phyloP scores from a whole-genome alignment of 768 basidiomycete genomes.

The Mycena belliarum region DNA sequence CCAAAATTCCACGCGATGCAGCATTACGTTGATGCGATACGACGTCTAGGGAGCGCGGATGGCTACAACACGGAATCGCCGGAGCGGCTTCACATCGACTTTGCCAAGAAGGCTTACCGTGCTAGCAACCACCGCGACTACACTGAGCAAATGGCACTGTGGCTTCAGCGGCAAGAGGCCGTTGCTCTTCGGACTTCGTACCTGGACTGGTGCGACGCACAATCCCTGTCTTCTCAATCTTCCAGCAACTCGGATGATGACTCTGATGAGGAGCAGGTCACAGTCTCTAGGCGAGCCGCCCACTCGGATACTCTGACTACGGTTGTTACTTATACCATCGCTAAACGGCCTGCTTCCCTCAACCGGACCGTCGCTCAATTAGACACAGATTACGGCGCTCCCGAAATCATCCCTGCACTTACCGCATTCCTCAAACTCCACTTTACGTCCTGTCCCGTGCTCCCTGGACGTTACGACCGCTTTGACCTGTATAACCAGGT shows the following conservation, averaged over 20 bases:
- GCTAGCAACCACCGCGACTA: not conserved
- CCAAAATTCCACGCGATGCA: not conserved
- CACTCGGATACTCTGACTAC: not conserved
- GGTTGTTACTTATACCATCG: not conserved
- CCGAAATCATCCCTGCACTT: not conserved
- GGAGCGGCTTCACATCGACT: not conserved
- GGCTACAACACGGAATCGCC: conserved; percentile 5
- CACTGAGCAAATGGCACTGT: not conserved
- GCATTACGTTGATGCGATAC: not conserved
- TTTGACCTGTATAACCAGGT: conserved; percentile 3
- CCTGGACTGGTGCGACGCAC: conserved; percentile 18
- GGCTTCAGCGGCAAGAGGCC: conserved; percentile 27
- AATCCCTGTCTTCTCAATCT: too few relatives aligned
- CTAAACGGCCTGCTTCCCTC: not conserved
- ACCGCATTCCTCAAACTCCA: not conserved
- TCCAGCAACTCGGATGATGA: not conserved
- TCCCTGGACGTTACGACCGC: not conserved
- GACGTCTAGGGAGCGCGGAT: not conserved
- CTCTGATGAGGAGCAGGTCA: not conserved
- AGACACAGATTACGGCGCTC: not conserved
- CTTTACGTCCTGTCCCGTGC: not conserved
- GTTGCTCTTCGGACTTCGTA: conserved; percentile 21
- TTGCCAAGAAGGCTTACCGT: not conserved
- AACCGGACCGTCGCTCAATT: not conserved
- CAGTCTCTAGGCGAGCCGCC: not conserved